Conservation (phyloP, 345 rosid species). For the Mercurialis annua region DNA sequence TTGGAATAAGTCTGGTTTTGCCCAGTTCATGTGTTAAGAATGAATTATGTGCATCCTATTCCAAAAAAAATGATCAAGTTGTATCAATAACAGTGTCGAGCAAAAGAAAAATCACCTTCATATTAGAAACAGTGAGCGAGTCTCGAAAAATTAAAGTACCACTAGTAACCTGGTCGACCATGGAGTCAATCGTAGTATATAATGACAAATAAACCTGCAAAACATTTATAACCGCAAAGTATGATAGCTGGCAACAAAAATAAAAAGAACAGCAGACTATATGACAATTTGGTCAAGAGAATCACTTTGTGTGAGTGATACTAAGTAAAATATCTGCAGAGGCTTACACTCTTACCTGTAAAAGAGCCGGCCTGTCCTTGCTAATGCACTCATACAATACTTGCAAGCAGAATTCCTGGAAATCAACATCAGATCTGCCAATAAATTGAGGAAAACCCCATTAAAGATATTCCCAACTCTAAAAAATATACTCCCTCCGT, state of each 20-base stretch:
- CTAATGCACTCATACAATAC: slow-evolving; percentile 90
- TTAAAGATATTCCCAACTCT: not conserved
- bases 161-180: slow-evolving; percentile 60
- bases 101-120: slow-evolving; percentile 53
- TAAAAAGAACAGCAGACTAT: not conserved
- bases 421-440: slow-evolving; percentile 75
- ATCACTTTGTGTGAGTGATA: not conserved
- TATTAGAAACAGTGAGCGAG: slow-evolving; percentile 68
- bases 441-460: slow-evolving; percentile 13
- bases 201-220: slow-evolving; percentile 81
- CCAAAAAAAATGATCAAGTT: not conserved
- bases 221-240: not conserved
- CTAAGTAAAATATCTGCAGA: not conserved
- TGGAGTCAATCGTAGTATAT: slow-evolving; percentile 63
- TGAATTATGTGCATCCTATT: not conserved
- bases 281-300: not conserved
- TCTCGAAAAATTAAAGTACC: slow-evolving; percentile 40
- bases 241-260: not conserved
- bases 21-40: not conserved
- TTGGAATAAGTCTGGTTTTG: not conserved
- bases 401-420: slow-evolving; percentile 95
- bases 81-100: not conserved
- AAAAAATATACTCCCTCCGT: too few relatives aligned
- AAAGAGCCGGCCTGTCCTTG: slow-evolving; percentile 93
- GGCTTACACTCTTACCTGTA: slow-evolving; percentile 54